A percentile compares a stretch with the other conserved stretches of the same genome.
These are phyloP conservation scores for Cucurbita ficifolia DNA, from an alignment of 306 rosid species.

Conservation along the genomic window DNA sequence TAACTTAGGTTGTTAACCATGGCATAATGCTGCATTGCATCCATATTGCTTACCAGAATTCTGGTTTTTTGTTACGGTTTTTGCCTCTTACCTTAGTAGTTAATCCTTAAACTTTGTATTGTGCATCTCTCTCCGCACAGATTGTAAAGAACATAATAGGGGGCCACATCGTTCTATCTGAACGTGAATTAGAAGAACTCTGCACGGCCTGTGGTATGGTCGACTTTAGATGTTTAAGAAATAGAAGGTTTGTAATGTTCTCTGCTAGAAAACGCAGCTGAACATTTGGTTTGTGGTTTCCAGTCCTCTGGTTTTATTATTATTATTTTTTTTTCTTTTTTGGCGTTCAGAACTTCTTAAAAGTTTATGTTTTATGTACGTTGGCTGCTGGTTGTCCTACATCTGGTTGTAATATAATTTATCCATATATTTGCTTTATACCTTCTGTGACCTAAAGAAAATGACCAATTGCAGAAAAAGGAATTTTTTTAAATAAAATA, in stretches of 20 bases:
- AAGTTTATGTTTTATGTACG: neutral
- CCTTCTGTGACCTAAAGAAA: neutral
- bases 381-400: neutral
- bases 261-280: slow-evolving; percentile 58
- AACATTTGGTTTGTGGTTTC: slow-evolving; percentile 9
- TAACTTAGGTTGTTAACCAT: neutral
- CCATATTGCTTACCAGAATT: neutral
- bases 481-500: too few species aligned
- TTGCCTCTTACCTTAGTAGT: neutral
- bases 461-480: neutral
- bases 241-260: slow-evolving; percentile 61
- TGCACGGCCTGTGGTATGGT: slow-evolving; percentile 61
- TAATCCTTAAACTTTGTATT: neutral
- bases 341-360: neutral
- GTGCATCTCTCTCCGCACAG: slow-evolving; percentile 14
- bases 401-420: neutral
- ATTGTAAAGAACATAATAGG: slow-evolving; percentile 34
- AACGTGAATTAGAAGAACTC: slow-evolving; percentile 67
- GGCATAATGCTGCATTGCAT: neutral
- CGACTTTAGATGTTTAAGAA: slow-evolving; percentile 42
- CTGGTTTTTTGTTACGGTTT: neutral
- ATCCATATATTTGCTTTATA: neutral
- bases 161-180: slow-evolving; percentile 33
- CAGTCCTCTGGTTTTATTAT: neutral
- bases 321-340: too few species aligned